Evolutionary conservation across 768 basidiomycete genomes (phyloP), one percentile per base, ranked within the genome.

Genomic region (Naematelia encephala): DNA sequence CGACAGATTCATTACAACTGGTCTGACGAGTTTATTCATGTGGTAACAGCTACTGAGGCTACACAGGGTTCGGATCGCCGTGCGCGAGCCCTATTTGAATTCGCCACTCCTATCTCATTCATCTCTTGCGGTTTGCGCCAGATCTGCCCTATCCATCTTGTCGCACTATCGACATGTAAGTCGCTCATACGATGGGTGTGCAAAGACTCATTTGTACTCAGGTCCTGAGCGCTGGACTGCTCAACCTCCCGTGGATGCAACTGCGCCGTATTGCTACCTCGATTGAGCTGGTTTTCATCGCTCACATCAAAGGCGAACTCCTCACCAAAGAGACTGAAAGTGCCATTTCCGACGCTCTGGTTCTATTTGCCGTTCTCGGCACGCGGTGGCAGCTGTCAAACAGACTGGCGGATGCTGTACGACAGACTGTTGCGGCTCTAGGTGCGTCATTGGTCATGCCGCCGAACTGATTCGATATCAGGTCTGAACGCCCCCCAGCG

Each of bases 171-270:
- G 50, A 4, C 44, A 46, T 46, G 44, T 46, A 46, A n/a, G 44
- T 46, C 14, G 5, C 44, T n/a, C 11, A 42, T n/a, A 42, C n/a
- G 39, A 42, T 42, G n/a, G 12, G 39, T 11, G n/a, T 42, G 39
- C 11, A n/a, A n/a, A 46, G 44, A 23, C 14, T 46, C 5, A 46
- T 19, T 46, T 42, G 11, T 11, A 11, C 39, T 11, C 58, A 60
- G 54, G 54, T 64, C 1, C 22, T 60, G 21, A 50, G 27, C 29
- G 57, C 62, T 11, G 62, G 54, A 21, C 30, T 64, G 8, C 59
- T 64, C 25, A 64, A 64, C 23, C 45, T 64, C 12, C 62, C 62
- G 0, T 64, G 62, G 62, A 64, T 64, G 62, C 62, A 64, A 39
- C 51, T 64, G 0, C 58, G 62, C 11, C 62, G 62, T 5, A 45